Conservation (phyloP, 208 protist genomes). For the Leishmania aethiopica region DNA sequence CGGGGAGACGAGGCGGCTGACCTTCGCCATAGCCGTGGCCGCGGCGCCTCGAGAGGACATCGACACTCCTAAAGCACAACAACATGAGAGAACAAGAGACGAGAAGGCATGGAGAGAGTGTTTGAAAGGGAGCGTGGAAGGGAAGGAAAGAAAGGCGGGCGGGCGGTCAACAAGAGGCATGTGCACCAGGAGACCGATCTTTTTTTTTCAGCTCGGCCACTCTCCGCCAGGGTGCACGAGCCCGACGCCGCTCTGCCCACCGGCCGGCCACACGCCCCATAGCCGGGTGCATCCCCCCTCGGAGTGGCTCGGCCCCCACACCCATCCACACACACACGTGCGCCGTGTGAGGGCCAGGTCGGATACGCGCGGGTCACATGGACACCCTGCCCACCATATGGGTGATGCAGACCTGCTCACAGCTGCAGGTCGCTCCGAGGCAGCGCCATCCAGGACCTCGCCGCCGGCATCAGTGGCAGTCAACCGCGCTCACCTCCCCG, state of each 20-base stretch:
- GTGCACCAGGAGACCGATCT: background rate
- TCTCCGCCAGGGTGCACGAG: background rate
- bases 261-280: background rate
- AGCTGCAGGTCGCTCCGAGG: background rate
- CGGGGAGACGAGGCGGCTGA: conserved; percentile 40
- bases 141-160: background rate
- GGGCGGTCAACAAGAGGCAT: background rate
- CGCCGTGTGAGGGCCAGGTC: background rate
- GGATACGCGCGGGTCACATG: background rate
- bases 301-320: background rate
- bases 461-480: background rate
- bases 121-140: background rate
- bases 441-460: background rate
- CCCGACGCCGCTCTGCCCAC: no score
- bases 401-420: background rate
- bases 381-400: background rate
- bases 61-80: background rate
- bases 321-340: background rate
- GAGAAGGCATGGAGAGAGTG: background rate
- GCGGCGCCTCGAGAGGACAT: conserved; percentile 18
- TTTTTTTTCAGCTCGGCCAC: background rate
- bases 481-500: background rate
- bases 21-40: conserved; percentile 5
- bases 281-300: no score
- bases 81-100: background rate